Percentiles rank a stretch among this genome's conserved stretches.
Conservation (phyloP, 768 basidiomycete genomes). For the Calocera cornea region DNA sequence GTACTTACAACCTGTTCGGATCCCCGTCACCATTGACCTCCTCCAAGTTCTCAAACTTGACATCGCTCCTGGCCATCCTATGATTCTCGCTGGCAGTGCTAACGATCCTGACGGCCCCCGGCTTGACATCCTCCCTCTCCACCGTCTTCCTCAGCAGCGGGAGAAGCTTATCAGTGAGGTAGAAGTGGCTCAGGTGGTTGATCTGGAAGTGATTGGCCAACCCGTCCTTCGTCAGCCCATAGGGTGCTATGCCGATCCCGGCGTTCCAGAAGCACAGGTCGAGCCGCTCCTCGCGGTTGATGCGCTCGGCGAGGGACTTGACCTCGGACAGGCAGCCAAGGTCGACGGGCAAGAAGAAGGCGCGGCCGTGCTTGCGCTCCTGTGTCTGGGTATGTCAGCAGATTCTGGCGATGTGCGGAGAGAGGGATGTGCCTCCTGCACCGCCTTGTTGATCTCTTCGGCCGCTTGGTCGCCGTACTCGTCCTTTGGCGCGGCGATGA, state of each 20-base stretch:
- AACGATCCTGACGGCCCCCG: slow-evolving; percentile 21
- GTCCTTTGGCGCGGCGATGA: neutral
- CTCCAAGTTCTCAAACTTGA: slow-evolving; percentile 21
- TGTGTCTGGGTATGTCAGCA: neutral
- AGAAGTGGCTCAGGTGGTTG: slow-evolving; percentile 21
- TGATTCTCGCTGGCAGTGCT: slow-evolving; percentile 21
- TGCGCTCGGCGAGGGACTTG: slow-evolving; percentile 13
- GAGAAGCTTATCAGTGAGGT: slow-evolving; percentile 18
- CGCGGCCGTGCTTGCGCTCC: neutral
- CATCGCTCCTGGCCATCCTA: slow-evolving; percentile 16
- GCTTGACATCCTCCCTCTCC: slow-evolving; percentile 11
- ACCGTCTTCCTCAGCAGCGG: slow-evolving; percentile 20
- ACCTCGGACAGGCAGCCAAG: slow-evolving; percentile 18
- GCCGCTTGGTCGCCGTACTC: neutral
- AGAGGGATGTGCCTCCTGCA: neutral
- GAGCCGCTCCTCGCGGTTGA: slow-evolving; percentile 16
- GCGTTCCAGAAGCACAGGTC: slow-evolving; percentile 21
- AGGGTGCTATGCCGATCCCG: slow-evolving; percentile 24
- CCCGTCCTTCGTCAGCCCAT: slow-evolving; percentile 20
- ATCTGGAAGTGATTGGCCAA: slow-evolving; percentile 22
- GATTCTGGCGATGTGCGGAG: neutral
- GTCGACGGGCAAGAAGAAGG: slow-evolving; percentile 12
- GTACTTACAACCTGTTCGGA: slow-evolving; percentile 15
- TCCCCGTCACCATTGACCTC: slow-evolving; percentile 20
- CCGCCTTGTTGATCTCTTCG: neutral